Conservation (phyloP, 306 rosid species). For the Mimosa bimucronata region DNA sequence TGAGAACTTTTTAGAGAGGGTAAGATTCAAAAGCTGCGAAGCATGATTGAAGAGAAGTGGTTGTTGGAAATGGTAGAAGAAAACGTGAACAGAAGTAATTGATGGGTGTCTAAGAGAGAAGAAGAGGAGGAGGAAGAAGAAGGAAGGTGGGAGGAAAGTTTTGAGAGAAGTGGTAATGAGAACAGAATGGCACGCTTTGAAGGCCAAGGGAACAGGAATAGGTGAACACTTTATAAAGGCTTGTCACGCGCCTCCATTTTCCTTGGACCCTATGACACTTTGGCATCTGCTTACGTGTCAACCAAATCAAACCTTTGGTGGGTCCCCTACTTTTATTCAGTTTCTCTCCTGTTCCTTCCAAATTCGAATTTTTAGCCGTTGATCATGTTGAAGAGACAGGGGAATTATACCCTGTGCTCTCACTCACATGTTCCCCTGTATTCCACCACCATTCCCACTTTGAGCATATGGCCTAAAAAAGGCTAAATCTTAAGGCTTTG, state of each 20-base stretch:
- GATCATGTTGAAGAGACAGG: slow-evolving; percentile 33
- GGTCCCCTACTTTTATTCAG: background rate
- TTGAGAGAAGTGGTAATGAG: slow-evolving; percentile 48
- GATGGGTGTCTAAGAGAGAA: slow-evolving; percentile 45
- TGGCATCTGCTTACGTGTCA: slow-evolving; percentile 55
- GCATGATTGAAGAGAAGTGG: background rate
- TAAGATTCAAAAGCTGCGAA: slow-evolving; percentile 40
- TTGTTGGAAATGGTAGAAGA: slow-evolving; percentile 14
- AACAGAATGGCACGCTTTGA: slow-evolving; percentile 58
- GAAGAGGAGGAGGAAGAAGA: slow-evolving; percentile 29
- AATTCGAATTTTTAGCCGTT: slow-evolving; percentile 55
- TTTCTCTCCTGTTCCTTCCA: slow-evolving; percentile 13
- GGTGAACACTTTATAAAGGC: slow-evolving; percentile 49
- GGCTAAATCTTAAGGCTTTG: background rate
- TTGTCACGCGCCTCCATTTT: slow-evolving; percentile 60
- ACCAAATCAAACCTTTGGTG: slow-evolving; percentile 2
- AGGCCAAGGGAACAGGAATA: slow-evolving; percentile 43
- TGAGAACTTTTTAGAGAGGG: background rate
- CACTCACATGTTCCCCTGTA: background rate
- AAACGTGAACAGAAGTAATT: slow-evolving; percentile 32
- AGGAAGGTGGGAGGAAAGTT: slow-evolving; percentile 29
- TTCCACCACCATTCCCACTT: background rate
- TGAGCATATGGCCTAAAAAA: background rate
- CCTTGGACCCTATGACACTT: background rate
- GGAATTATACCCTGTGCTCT: slow-evolving; percentile 1